Conservation (phyloP, 2,329 filamentous ascomycete species). For the Fusarium mexicanum region DNA sequence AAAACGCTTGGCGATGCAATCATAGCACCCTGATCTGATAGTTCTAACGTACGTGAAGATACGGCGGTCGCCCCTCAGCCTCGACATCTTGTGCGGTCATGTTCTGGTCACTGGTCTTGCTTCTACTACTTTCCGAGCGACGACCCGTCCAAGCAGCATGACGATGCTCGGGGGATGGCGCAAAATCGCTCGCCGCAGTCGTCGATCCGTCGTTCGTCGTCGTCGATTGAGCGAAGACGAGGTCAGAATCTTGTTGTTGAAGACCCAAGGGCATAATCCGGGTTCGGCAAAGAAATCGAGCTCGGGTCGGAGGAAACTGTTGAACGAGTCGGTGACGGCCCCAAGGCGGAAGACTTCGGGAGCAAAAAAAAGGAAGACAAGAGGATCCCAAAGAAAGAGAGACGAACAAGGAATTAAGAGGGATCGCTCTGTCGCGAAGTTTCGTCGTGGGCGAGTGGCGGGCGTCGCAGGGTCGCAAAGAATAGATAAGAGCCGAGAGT, state of each 20-base stretch:
- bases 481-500: constrained; percentile 19
- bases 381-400: constrained; percentile 19
- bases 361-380: constrained; percentile 7
- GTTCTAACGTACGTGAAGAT: constrained; percentile 52
- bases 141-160: constrained; percentile 46
- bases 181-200: constrained; percentile 35
- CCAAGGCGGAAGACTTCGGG: constrained; percentile 16
- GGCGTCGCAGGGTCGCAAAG: constrained; percentile 28
- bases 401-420: neutral
- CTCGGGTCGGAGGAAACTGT: constrained; percentile 6
- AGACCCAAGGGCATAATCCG: constrained; percentile 43
- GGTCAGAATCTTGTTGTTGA: constrained; percentile 36
- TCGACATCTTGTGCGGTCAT: constrained; percentile 53
- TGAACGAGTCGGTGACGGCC: constrained; percentile 19
- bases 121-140: constrained; percentile 41
- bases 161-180: constrained; percentile 41
- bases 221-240: constrained; percentile 37
- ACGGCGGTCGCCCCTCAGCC: constrained; percentile 56
- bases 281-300: neutral
- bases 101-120: constrained; percentile 41
- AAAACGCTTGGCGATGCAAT: neutral
- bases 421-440: constrained; percentile 13
- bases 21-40: neutral
- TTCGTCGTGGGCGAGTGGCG: constrained; percentile 1
- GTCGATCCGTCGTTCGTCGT: constrained; percentile 28